Evolutionary conservation across 805 yeast species (phyloP).

Genomic region (Monosporozyma aerobia): DNA sequence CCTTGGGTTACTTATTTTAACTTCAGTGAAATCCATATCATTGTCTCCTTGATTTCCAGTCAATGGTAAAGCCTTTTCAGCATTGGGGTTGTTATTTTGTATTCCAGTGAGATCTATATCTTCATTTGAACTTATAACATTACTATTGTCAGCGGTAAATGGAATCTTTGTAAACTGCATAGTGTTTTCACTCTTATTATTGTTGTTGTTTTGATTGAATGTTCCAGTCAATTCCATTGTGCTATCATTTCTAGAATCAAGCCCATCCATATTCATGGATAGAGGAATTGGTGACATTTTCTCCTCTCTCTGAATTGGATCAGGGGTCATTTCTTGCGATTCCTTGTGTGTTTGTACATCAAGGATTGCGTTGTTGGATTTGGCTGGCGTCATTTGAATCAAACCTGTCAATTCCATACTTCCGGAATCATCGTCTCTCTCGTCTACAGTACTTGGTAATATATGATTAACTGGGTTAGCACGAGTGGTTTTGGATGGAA

Average conservation of each 20-base stretch:
- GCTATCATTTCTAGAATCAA: neutral
- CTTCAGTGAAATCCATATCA: constrained; percentile 1
- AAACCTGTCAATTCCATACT: constrained; percentile 10
- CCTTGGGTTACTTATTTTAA: neutral
- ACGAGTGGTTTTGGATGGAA: neutral
- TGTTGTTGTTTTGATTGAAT: neutral
- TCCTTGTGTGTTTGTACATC: neutral
- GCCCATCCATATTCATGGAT: neutral
- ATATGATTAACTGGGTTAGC: neutral
- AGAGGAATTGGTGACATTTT: constrained; percentile 6
- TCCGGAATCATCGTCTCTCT: neutral
- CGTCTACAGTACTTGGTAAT: neutral
- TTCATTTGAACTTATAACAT: neutral
- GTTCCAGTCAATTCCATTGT: constrained; percentile 12
- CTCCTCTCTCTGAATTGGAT: constrained; percentile 4
- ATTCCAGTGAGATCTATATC: constrained; percentile 10
- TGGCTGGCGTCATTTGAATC: neutral
- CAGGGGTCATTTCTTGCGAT: neutral
- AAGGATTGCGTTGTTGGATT: neutral
- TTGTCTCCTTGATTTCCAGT: neutral
- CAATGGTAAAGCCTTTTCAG: neutral
- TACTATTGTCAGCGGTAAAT: neutral
- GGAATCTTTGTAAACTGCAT: constrained; percentile 3
- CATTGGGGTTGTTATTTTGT: neutral
- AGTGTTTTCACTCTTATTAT: neutral